Evolutionary conservation across 1,139 yeast species (phyloP), one percentile per base, ranked within the genome.

Genomic region (Saccharomycopsis crataegensis): DNA sequence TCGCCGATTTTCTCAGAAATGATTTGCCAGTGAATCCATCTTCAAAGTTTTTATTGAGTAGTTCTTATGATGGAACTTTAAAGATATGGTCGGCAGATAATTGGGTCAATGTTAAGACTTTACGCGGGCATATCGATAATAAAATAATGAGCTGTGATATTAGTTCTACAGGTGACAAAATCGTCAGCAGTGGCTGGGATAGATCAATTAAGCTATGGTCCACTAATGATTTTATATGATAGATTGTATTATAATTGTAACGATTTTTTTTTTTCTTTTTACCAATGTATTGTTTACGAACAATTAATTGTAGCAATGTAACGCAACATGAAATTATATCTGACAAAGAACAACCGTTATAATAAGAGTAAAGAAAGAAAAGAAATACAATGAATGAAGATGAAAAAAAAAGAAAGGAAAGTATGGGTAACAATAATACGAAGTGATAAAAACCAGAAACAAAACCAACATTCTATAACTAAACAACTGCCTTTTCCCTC

Each of bases 131-230:
- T 55, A 73, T 76, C 14, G 96, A 86, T 60, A 85, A 83, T 41
- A 57, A 57, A 64, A 82, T 87, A 6, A 79, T 89, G 83, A 73
- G 84, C 54, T 78, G 86, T 56, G 95, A 87, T 64, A 65, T 83
- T 0, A 65, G 75, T 36, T 63, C 66, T 1, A 72, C 74, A 49
- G 75, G 76, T 7, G 59, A 65, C 11, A 63, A 61, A 46, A 68
- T 89, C 1, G 76, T 80, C 1, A 79, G 86, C 58, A 77, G 89
- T 56, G 93, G 96, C 22, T 89, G 96, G 95, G 96, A 89, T 66
- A 75, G 94, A 58, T 74, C 86, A 22, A 75, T 87, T 2, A 86
- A 83, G 62, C 53, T 83, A 88, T 61, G 55, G 55, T 36, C 42
- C 11, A 11, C 31, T 42, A 42, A 42, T 42, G 44, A 22, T 42